Base-by-base conservation (phyloP, 495 filamentous ascomycete species). In the Xanthoparmelia taractica region DNA sequence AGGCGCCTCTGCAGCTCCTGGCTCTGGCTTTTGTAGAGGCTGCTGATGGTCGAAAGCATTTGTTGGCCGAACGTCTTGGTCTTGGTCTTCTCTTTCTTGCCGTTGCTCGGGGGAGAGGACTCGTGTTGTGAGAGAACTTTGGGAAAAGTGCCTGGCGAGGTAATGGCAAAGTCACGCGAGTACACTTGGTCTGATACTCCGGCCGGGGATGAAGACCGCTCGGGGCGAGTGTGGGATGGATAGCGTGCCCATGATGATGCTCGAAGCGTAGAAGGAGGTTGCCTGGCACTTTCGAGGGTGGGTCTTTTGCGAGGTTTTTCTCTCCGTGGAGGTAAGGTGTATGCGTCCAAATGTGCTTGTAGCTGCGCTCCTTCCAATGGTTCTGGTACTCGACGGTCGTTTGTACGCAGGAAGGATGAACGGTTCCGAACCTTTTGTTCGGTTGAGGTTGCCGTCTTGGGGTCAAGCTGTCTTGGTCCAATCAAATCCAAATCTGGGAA, bases 11-110 rank as follows among this genome's bases (percentile, higher is more conserved):
- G 62, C 29, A 67, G 4, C 0, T 61, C 66, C 33, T 59, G 66
- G 47, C 67, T 67, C 33, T 65, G 57, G 4, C 59, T 59, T 40
- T 66, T 59, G 57, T 69, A 69, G 29, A 71, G 52, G 29, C 63
- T 59, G 18, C 56, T 62, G 6, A 66, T 29, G 25, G 34, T 48
- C 20, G 38, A 59, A 8, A 68, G 34, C 29, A 70, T 54, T 20
- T 63, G 54, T 23, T 66, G 63, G 17, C 50, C 50, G 29, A 54
- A 54, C 20, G 15, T n/a, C 50, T 7, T 20, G 10, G 25, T 20
- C 6, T 54, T 54, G 1, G 15, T 33, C 27, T 20, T 33, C 29
- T 4, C 17, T 54, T 33, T 54, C 29, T 33, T 33, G 20, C 67
- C 52, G 55, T 63, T 63, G 12, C 40, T 68, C 50, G 65, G 58